Percentiles rank a stretch among this genome's conserved stretches.
Evolutionary conservation across 208 protist species (phyloP).

Genomic region (Acanthamoeba triangularis): DNA sequence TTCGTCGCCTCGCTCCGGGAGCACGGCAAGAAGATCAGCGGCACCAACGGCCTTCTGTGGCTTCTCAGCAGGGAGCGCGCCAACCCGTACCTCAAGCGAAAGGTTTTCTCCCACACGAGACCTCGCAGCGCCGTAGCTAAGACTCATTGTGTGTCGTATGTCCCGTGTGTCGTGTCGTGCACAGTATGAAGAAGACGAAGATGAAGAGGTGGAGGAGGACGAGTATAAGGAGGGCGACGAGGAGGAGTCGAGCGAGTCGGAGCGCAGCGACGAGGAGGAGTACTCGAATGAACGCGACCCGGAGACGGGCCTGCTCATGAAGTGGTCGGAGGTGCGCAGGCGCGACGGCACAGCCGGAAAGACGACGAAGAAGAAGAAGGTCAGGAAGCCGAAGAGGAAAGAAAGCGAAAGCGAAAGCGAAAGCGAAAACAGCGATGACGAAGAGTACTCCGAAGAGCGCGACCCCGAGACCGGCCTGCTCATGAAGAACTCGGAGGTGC

Average conservation of each 20-base stretch:
- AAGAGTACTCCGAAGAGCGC: constrained; percentile 68
- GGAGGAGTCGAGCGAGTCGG: not conserved
- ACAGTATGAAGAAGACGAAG: not conserved
- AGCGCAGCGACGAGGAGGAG: constrained; percentile 52
- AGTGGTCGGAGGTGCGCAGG: constrained; percentile 9
- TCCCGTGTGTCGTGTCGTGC: too few relatives aligned
- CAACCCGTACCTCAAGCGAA: constrained; percentile 23
- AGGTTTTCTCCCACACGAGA: too few relatives aligned
- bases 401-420: not conserved
- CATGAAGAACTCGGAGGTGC: constrained; percentile 58
- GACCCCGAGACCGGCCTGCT: constrained; percentile 49
- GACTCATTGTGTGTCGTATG: too few relatives aligned
- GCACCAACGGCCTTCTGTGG: constrained; percentile 76
- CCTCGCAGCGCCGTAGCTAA: too few relatives aligned
- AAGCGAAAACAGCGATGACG: constrained; percentile 1
- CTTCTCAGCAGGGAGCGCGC: constrained; percentile 41
- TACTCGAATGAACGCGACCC: constrained; percentile 58
- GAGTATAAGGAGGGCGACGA: constrained; percentile 27
- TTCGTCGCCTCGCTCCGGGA: constrained; percentile 13
- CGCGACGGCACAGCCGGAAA: not conserved
- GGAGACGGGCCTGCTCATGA: constrained; percentile 56
- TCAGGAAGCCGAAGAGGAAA: too few relatives aligned
- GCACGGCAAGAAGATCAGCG: constrained; percentile 74
- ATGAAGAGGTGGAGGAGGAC: constrained; percentile 38
- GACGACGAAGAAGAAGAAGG: not conserved